Base-by-base conservation (phyloP, 139 green algal genomes). In the Auxenochlorella pyrenoidosa region DNA sequence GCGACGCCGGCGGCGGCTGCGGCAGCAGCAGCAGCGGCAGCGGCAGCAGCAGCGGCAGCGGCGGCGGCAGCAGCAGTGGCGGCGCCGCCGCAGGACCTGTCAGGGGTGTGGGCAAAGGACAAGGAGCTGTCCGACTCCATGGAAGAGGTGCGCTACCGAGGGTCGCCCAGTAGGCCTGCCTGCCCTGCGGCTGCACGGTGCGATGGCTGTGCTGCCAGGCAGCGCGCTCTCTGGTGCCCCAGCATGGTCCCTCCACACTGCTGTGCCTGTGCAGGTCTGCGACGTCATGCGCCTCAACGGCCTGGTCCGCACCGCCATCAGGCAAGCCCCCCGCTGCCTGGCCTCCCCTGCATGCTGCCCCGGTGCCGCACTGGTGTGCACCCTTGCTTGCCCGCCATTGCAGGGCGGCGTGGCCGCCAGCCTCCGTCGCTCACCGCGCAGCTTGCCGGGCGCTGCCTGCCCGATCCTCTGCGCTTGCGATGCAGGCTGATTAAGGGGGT, bases 301-400 rank as follows among this genome's bases (percentile, higher is more conserved):
- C 68, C 43, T 91, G 32, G 76, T 91, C n/a, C 73, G 84, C 51
- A 77, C 51, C 26, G 87, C 87, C 26, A 88, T 90, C 65, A 54
- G 60, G 51, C 60, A 60, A 36, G 76, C 47, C 8, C 43, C 3
- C 18, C 10, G 65, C 65, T 28, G 54, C 13, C 54, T 24, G 54
- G 15, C 54, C 18, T 26, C 2, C 16, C 54, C 16, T 8, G 54
- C 54, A 2, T 54, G 47, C 47, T 10, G 47, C 47, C 10, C 47
- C 10, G 47, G 47, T 10, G 47, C 47, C 47, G 47, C n/a, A n/a
- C n/a, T n/a, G n/a, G n/a, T n/a, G n/a, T n/a, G n/a, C n/a, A n/a
- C n/a, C n/a, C n/a, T n/a, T n/a, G n/a, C n/a, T n/a, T n/a, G n/a
- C n/a, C n/a, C n/a, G n/a, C n/a, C n/a, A n/a, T n/a, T n/a, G n/a